Base-by-base conservation (phyloP, 257 asterid genomes). In the Scutellaria minor region DNA sequence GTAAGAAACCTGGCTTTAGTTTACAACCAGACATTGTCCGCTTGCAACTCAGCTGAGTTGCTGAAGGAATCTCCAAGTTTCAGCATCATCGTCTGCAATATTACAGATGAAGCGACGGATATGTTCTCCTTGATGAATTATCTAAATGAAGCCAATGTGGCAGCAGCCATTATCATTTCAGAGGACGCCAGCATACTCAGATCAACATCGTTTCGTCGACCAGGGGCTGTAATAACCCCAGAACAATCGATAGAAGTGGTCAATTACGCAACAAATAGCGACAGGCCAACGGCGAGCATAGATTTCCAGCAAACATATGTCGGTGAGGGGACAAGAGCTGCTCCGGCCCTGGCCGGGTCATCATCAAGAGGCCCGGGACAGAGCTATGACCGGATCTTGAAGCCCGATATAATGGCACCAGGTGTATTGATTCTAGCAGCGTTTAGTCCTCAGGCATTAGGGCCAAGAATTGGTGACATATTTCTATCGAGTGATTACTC, bases 321-420 rank as follows among this genome's bases (percentile, higher is more conserved):
- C 2, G 85, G 82, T 15, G 18, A 60, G 2, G 61, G 53, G 31
- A 72, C 81, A 6, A 71, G 78, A 45, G 47, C 80, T 18, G 79
- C 82, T 58, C 85, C 80, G 0, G 72, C 59, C 1, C 51, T 81
- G 7, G 31, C 82, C 0, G 67, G 63, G 2, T 50, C 53, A 41
- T 77, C 85, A 1, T 81, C 85, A 0, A 74, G 82, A 31, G 85
- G 85, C 22, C 85, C 82, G 7, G 66, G 72, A 0, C 40, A 40
- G 15, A 55, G 39, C 60, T 77, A 81, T 39, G 72, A 51, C 7
- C 59, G 51, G 61, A 75, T 82, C 37, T 11, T 82, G 60, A 82
- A 82, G 68, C 85, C 83, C 4, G 85, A 81, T 12, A 45, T 81
- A 39, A 70, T 81, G 82, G 85, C 82, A 5, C 85, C 85, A 0